Evolutionary conservation across 2,329 filamentous ascomycete genomes (phyloP).

Genomic region (Epicoccum nigrum): DNA sequence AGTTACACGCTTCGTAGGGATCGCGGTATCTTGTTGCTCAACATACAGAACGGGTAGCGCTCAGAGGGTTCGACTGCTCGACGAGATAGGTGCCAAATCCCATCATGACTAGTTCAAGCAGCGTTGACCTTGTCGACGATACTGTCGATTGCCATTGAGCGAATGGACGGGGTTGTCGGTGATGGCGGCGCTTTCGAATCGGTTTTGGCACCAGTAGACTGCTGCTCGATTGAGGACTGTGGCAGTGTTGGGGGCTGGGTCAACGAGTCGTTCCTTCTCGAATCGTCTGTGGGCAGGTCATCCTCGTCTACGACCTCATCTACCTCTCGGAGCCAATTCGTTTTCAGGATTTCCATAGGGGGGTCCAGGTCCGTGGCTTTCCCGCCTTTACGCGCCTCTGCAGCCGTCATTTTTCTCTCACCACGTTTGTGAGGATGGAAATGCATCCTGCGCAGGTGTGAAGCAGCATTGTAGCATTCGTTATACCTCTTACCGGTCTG

Average conservation of each 20-base stretch:
- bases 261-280: conserved; percentile 23
- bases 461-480: conserved; percentile 92
- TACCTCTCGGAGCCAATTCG: conserved; percentile 63
- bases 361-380: conserved; percentile 62
- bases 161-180: conserved; percentile 45
- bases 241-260: conserved; percentile 27
- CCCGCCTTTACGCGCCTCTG: conserved; percentile 64
- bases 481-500: conserved; percentile 78
- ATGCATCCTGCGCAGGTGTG: conserved; percentile 85
- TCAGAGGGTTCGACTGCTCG: no score
- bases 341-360: conserved; percentile 66
- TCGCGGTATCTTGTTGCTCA: no score
- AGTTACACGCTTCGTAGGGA: no score
- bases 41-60: no score
- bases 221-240: conserved; percentile 15
- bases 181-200: conserved; percentile 45
- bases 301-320: conserved; percentile 52
- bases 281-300: conserved; percentile 31
- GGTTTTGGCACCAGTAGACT: conserved; percentile 19
- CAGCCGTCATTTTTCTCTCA: conserved; percentile 60
- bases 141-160: conserved; percentile 49
- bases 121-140: conserved; percentile 48
- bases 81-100: background rate
- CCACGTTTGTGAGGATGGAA: conserved; percentile 73
- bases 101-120: conserved; percentile 25